Evolutionary conservation across 1,139 yeast species (phyloP).

Genomic region (Hyphopichia burtonii): DNA sequence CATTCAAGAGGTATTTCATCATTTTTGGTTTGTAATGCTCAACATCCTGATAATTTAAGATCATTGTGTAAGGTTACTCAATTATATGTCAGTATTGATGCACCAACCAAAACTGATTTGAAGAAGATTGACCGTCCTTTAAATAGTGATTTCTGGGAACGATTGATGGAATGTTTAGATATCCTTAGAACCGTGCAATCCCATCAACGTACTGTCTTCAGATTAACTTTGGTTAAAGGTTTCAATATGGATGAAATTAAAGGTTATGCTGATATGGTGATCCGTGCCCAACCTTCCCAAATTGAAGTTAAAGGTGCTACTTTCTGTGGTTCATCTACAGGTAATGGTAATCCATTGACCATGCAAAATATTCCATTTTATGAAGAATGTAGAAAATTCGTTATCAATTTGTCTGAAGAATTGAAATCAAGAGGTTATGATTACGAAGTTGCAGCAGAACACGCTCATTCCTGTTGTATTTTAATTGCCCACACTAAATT

Average conservation of each 20-base stretch:
- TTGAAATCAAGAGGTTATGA: slow-evolving; percentile 60
- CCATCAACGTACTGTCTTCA: slow-evolving; percentile 87
- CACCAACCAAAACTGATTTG: slow-evolving; percentile 77
- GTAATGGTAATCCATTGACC: slow-evolving; percentile 84
- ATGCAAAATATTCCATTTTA: slow-evolving; percentile 96
- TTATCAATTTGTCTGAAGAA: slow-evolving; percentile 57
- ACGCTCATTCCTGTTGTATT: slow-evolving; percentile 92
- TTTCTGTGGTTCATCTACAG: slow-evolving; percentile 80
- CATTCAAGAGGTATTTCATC: slow-evolving; percentile 80
- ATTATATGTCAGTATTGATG: slow-evolving; percentile 89
- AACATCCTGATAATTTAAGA: slow-evolving; percentile 83
- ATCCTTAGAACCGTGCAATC: slow-evolving; percentile 69
- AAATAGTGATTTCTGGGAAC: slow-evolving; percentile 90
- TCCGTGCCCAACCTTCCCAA: slow-evolving; percentile 78
- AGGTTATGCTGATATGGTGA: slow-evolving; percentile 90
- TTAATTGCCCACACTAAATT: slow-evolving; percentile 77
- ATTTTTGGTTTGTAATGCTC: slow-evolving; percentile 92
- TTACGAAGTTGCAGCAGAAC: slow-evolving; percentile 90
- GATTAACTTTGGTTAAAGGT: slow-evolving; percentile 88
- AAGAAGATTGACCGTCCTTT: slow-evolving; percentile 86
- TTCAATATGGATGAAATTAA: slow-evolving; percentile 80
- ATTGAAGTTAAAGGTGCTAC: slow-evolving; percentile 95
- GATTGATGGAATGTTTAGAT: slow-evolving; percentile 77
- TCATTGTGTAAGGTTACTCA: slow-evolving; percentile 78
- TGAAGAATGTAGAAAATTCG: slow-evolving; percentile 83